These are phyloP conservation scores for Botrytis galanthina DNA, from an alignment of 2,329 filamentous ascomycete species.

Conservation along the genomic window DNA sequence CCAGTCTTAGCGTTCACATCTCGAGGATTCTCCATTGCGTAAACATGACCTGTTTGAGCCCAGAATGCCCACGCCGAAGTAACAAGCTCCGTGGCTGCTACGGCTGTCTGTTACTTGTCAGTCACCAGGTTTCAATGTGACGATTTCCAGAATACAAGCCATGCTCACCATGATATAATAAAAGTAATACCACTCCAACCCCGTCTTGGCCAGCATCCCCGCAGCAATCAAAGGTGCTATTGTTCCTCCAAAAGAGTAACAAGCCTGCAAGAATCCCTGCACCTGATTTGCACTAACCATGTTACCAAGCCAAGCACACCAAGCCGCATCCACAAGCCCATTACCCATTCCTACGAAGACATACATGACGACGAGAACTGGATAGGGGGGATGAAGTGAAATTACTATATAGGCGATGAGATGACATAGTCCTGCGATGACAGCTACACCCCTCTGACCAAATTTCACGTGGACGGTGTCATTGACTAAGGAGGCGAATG, in stretches of 20 bases:
- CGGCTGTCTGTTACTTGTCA: conserved; percentile 44
- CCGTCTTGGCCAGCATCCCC: conserved; percentile 60
- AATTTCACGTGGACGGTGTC: conserved; percentile 54
- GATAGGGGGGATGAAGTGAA: conserved; percentile 66
- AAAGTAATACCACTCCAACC: conserved; percentile 66
- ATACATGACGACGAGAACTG: conserved; percentile 62
- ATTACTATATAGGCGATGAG: conserved; percentile 40
- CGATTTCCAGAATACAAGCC: neutral
- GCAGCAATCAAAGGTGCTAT: conserved; percentile 51
- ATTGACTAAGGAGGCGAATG: conserved; percentile 60
- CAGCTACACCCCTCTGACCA: conserved; percentile 60
- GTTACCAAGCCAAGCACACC: conserved; percentile 64
- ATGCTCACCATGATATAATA: conserved; percentile 70
- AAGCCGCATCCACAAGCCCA: conserved; percentile 61
- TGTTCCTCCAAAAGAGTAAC: conserved; percentile 70
- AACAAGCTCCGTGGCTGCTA: conserved; percentile 55
- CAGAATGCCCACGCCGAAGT: conserved; percentile 59
- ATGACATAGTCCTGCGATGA: conserved; percentile 35
- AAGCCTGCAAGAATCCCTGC: conserved; percentile 69
- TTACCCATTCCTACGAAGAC: conserved; percentile 69
- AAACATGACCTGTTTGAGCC: conserved; percentile 55
- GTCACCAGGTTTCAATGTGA: neutral
- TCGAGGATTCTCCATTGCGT: conserved; percentile 52
- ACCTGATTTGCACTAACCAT: conserved; percentile 68
- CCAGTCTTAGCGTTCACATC: conserved; percentile 37